A percentile compares a stretch with the other conserved stretches of the same genome.
Evolutionary conservation across 192 early-diverging fungal species (phyloP).

Genomic region (Glomus cerebriforme): DNA sequence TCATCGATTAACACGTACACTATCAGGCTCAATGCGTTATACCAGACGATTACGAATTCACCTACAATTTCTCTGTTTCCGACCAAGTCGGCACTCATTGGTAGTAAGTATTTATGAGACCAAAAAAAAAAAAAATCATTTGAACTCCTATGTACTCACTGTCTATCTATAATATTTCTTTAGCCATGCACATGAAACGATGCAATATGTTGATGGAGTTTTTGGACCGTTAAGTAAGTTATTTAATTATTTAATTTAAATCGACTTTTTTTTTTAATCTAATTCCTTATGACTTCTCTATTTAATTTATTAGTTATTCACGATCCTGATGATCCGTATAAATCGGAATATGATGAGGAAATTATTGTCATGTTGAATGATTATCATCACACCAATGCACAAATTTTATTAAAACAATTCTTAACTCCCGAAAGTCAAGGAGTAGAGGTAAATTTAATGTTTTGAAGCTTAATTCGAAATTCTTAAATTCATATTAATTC

Average conservation of each 20-base stretch:
- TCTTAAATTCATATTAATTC: slow-evolving; percentile 35
- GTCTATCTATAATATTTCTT: slow-evolving; percentile 31
- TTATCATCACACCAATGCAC: slow-evolving; percentile 41
- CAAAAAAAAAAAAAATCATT: slow-evolving; percentile 30
- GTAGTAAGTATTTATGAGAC: slow-evolving; percentile 38
- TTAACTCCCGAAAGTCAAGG: slow-evolving; percentile 39
- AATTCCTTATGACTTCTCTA: slow-evolving; percentile 28
- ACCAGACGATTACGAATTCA: slow-evolving; percentile 41
- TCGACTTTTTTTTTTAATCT: slow-evolving; percentile 28
- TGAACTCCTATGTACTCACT: slow-evolving; percentile 30
- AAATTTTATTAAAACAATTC: slow-evolving; percentile 38
- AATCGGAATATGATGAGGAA: slow-evolving; percentile 43
- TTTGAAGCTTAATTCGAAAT: slow-evolving; percentile 34
- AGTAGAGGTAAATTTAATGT: slow-evolving; percentile 30
- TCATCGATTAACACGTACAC: slow-evolving; percentile 31
- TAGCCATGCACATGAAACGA: slow-evolving; percentile 45
- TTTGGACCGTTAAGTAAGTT: slow-evolving; percentile 35
- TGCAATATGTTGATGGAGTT: slow-evolving; percentile 43
- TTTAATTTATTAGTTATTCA: slow-evolving; percentile 35
- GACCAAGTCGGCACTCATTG: slow-evolving; percentile 51
- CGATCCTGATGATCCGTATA: slow-evolving; percentile 42
- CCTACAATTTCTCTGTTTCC: slow-evolving; percentile 44
- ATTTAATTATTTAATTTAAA: slow-evolving; percentile 33
- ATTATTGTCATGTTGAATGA: slow-evolving; percentile 45
- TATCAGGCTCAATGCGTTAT: slow-evolving; percentile 42